phyloP scores from a whole-genome alignment of 2,329 filamentous ascomycete genomes.

The Nothophaeocryptopus gaeumannii region DNA sequence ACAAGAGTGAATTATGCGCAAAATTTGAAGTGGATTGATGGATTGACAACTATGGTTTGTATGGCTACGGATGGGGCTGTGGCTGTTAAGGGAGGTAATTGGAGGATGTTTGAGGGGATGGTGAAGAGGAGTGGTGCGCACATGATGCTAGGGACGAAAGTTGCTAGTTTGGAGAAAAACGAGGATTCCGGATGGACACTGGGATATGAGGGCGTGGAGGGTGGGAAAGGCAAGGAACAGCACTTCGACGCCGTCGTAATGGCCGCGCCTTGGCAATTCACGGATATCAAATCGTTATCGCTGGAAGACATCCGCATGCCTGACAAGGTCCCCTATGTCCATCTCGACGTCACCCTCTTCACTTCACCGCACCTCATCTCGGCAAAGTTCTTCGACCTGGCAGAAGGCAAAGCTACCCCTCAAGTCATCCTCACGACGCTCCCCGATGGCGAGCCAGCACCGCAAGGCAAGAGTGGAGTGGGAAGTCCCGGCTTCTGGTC shows the following conservation, averaged over 20 bases:
- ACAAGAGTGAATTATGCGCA: conserved; percentile 95
- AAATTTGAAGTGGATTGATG: conserved; percentile 82
- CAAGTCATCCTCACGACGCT: conserved; percentile 81
- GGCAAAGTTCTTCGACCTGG: conserved; percentile 68
- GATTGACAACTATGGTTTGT: conserved; percentile 84
- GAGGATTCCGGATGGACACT: conserved; percentile 15
- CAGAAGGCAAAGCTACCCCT: conserved; percentile 59
- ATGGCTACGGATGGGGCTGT: conserved; percentile 85
- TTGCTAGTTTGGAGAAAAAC: conserved; percentile 54
- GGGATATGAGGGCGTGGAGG: conserved; percentile 34
- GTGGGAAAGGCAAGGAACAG: background rate
- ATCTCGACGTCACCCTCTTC: conserved; percentile 86
- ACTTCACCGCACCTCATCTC: conserved; percentile 72
- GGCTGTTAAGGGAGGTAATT: conserved; percentile 80
- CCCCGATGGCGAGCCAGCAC: conserved; percentile 54
- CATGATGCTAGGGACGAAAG: conserved; percentile 64
- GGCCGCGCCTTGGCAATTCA: conserved; percentile 70
- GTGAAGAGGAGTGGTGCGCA: conserved; percentile 61
- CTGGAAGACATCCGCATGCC: conserved; percentile 53
- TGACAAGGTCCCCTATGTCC: conserved; percentile 79
- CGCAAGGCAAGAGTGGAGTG: conserved; percentile 53
- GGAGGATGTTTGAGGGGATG: conserved; percentile 89
- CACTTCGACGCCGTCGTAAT: conserved; percentile 59
- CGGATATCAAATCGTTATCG: background rate
- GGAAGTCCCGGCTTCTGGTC: conserved; percentile 81